phyloP scores from a whole-genome alignment of 768 basidiomycete genomes.

The Leccinellum luteum region DNA sequence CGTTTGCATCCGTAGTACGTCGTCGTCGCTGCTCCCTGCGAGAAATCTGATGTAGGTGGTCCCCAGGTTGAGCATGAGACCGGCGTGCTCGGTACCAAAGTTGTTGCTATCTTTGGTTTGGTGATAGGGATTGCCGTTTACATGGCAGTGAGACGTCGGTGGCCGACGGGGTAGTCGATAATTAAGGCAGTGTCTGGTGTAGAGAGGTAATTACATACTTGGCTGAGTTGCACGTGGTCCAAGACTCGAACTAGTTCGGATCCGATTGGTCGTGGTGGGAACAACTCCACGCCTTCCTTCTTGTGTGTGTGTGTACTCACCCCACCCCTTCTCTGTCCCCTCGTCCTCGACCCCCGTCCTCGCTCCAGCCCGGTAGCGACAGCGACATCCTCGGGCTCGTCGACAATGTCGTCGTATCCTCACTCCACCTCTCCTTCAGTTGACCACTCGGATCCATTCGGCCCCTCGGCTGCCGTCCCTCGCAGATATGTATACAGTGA shows the following conservation, averaged over 20 bases:
- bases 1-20: slow-evolving; percentile 71
- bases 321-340: slow-evolving; percentile 1
- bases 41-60: slow-evolving; percentile 1
- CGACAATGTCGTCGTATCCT: slow-evolving; percentile 48
- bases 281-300: slow-evolving; percentile 16
- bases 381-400: slow-evolving; percentile 18
- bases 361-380: slow-evolving; percentile 10
- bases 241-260: slow-evolving; percentile 22
- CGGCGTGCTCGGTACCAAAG: slow-evolving; percentile 53
- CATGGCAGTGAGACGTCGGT: slow-evolving; percentile 37
- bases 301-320: slow-evolving; percentile 1
- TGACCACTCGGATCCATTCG: slow-evolving; percentile 69
- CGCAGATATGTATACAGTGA: slow-evolving; percentile 61
- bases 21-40: not conserved
- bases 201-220: not conserved
- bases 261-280: slow-evolving; percentile 26
- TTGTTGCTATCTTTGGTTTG: slow-evolving; percentile 40
- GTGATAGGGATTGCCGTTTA: slow-evolving; percentile 43
- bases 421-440: slow-evolving; percentile 57
- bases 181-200: not conserved
- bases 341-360: not conserved
- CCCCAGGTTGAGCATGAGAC: slow-evolving; percentile 77
- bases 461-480: slow-evolving; percentile 35
- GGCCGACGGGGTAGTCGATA: slow-evolving; percentile 11
- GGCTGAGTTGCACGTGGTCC: not conserved